A percentile compares a stretch with the other conserved stretches of the same genome.
phyloP scores from a whole-genome alignment of 2,329 filamentous ascomycete genomes.

The Juglanconis sp. region DNA sequence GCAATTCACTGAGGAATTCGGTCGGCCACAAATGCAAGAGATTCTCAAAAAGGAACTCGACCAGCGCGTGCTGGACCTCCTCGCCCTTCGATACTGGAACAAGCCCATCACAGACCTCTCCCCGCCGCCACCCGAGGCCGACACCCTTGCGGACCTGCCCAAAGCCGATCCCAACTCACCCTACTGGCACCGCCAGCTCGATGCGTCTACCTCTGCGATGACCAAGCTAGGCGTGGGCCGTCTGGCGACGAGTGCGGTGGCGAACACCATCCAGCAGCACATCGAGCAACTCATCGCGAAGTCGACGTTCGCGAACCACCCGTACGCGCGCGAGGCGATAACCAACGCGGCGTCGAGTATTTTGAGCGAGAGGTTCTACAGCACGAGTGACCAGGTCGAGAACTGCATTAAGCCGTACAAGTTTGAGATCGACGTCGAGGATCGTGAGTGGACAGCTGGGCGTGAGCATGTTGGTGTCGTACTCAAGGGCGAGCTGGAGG shows the following conservation, averaged over 20 bases:
- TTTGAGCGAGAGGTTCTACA: conserved; percentile 90
- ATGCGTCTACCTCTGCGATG: conserved; percentile 83
- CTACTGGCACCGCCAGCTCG: conserved; percentile 92
- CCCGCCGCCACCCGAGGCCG: conserved; percentile 61
- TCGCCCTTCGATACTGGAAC: conserved; percentile 97
- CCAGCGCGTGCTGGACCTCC: conserved; percentile 87
- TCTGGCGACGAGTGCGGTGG: conserved; percentile 86
- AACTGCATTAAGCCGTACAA: conserved; percentile 99
- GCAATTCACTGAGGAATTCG: conserved; percentile 85
- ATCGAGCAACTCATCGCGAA: conserved; percentile 74
- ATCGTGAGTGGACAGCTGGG: conserved; percentile 81
- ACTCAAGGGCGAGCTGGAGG: conserved; percentile 81
- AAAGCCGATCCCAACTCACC: conserved; percentile 81
- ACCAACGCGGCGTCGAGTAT: conserved; percentile 86
- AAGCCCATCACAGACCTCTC: conserved; percentile 85
- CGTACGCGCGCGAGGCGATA: conserved; percentile 90
- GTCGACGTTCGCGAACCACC: conserved; percentile 85
- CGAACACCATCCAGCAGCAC: conserved; percentile 79
- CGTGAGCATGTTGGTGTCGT: conserved; percentile 77
- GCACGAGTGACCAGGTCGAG: conserved; percentile 95
- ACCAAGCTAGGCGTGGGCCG: conserved; percentile 94
- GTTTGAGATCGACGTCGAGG: conserved; percentile 93
- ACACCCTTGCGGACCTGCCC: conserved; percentile 73
- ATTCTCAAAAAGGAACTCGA: conserved; percentile 90
- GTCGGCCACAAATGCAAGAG: conserved; percentile 81